Conservation (phyloP, 768 basidiomycete genomes). For the Suillus alpinus region DNA sequence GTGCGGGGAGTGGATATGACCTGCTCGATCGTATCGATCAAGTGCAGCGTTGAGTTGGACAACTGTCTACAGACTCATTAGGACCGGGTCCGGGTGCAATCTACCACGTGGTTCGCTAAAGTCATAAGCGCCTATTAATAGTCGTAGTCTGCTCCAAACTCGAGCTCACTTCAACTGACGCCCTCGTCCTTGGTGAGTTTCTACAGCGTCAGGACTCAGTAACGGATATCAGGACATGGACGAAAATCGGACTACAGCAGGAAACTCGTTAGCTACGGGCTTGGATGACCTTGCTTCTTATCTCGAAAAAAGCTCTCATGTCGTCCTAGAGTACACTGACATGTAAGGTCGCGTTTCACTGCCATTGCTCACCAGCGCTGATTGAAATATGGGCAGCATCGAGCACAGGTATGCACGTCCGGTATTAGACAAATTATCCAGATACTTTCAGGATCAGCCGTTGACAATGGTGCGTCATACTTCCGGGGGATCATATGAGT, state of each 20-base stretch:
- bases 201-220: neutral
- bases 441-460: conserved; percentile 22
- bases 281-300: conserved; percentile 19
- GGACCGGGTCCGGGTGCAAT: neutral
- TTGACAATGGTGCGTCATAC: conserved; percentile 21
- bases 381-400: conserved; percentile 28
- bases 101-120: neutral
- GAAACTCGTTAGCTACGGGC: conserved; percentile 11
- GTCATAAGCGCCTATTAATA: neutral
- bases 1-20: neutral
- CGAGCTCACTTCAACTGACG: neutral
- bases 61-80: no score
- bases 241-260: neutral
- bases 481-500: neutral
- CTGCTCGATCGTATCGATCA: neutral
- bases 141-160: neutral
- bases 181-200: neutral
- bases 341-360: conserved; percentile 12
- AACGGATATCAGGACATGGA: conserved; percentile 14
- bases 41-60: no score
- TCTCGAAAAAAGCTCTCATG: conserved; percentile 24
- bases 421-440: conserved; percentile 23
- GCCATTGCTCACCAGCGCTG: neutral
- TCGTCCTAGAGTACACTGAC: conserved; percentile 31
- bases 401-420: conserved; percentile 45